Evolutionary conservation across 352 stramenopile genomes (phyloP), one percentile per base, ranked within the genome.

Genomic region (Pythium rishiriense): DNA sequence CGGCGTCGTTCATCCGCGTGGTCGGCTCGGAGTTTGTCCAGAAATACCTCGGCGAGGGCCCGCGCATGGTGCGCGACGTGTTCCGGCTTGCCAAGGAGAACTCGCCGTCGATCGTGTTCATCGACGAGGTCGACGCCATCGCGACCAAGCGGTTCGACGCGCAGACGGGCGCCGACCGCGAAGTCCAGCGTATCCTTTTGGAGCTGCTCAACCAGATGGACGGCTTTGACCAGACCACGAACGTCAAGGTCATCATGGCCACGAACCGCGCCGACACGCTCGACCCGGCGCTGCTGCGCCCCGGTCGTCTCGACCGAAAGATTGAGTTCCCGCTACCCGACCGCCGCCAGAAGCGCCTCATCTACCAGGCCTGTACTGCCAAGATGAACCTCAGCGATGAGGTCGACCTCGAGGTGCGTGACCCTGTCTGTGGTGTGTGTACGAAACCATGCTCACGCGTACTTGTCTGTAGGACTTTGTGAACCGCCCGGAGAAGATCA

Each of bases 221-320:
- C 82, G 98, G 98, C 26, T 99, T 99, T 66, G 98, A 99, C 81
- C 97, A 99, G 78, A 96, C 91, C 43, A 99, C 97, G 31, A 99
- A 99, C 81, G 97, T 99, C 71, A 99, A 99, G 85, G 97, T 99
- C 33, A 99, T 99, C 70, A 99, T 99, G 97, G 98, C 98, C 4
- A 99, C 98, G 0, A 99, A 99, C 82, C 89, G 98, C 10, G 95
- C 97, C 15, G 98, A 99, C 73, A 99, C 97, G 39, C 76, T 99
- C 49, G 98, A 99, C 81, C 97, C 98, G 33, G 98, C 98, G 26
- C 83, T 99, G 56, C 82, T 99, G 58, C 91, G 98, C 66, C 97
- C 98, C 7, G 98, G 98, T 31, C 93, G 98, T 17, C 72, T 99
- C 68, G 98, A 99, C 78, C 85, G 98, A 33, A 99, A 99, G 81